Evolutionary conservation across 2,329 filamentous ascomycete genomes (phyloP).

Genomic region (Leptosphaerulina australis): DNA sequence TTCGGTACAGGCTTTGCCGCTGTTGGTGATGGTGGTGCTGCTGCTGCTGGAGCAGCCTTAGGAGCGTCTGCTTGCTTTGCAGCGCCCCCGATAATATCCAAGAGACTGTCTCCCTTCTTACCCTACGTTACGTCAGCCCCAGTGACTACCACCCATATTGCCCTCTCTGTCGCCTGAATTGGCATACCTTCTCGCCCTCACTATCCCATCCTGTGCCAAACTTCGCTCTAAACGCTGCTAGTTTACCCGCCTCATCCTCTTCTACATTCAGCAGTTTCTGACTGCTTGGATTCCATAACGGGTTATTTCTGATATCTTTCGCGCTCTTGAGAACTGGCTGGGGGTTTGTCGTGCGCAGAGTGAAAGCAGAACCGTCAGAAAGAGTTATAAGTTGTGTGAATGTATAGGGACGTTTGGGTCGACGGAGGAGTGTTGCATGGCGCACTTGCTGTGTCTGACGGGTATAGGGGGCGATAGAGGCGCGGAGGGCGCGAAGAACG

Average conservation of each 20-base stretch:
- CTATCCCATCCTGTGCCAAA: conserved; percentile 86
- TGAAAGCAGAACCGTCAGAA: conserved; percentile 86
- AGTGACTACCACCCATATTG: not conserved
- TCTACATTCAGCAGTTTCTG: conserved; percentile 85
- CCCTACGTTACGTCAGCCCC: conserved; percentile 11
- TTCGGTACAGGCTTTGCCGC: conserved; percentile 15
- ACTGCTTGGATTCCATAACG: conserved; percentile 87
- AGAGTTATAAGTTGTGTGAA: conserved; percentile 97
- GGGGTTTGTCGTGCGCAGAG: conserved; percentile 77
- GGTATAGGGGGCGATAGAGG: conserved; percentile 29
- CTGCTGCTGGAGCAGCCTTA: conserved; percentile 21
- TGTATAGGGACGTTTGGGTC: conserved; percentile 90
- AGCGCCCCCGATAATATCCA: conserved; percentile 44
- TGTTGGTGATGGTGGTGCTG: conserved; percentile 21
- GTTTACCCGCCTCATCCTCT: conserved; percentile 88
- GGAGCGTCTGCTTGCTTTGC: conserved; percentile 23
- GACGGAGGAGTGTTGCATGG: conserved; percentile 81
- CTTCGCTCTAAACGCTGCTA: conserved; percentile 82
- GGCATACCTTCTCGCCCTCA: conserved; percentile 23
- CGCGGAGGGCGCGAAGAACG: conserved; percentile 41
- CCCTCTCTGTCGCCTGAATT: not conserved
- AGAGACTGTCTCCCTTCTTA: conserved; percentile 34
- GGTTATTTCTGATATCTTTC: conserved; percentile 88
- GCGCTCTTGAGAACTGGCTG: conserved; percentile 64
- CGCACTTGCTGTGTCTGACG: conserved; percentile 63